Percentiles rank a stretch among this genome's conserved stretches.
Evolutionary conservation across 257 asterid genomes (phyloP).

Genomic region (Ophiorrhiza pumila): DNA sequence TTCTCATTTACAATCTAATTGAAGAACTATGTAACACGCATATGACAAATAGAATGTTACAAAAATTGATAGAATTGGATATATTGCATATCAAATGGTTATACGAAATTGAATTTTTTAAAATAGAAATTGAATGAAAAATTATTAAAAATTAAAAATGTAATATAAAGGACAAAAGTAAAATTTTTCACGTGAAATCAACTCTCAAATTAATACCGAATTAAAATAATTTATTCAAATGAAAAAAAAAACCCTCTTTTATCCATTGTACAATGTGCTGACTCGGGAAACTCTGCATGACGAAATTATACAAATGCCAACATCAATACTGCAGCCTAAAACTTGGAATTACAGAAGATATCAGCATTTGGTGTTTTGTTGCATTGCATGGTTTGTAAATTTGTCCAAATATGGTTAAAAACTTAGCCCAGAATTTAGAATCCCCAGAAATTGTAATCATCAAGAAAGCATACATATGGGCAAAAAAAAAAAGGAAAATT

Average conservation of each 20-base stretch:
- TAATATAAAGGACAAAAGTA: too few relatives aligned
- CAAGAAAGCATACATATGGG: slow-evolving; percentile 4
- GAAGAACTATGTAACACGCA: too few relatives aligned
- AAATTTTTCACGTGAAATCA: too few relatives aligned
- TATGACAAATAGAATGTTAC: too few relatives aligned
- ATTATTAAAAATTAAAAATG: too few relatives aligned
- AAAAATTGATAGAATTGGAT: too few relatives aligned
- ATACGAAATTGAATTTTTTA: too few relatives aligned
- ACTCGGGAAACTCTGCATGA: not conserved
- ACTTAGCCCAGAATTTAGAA: not conserved
- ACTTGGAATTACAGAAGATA: not conserved
- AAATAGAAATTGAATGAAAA: too few relatives aligned
- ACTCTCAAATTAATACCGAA: too few relatives aligned
- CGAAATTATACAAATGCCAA: not conserved
- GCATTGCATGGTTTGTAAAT: not conserved
- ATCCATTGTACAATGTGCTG: not conserved
- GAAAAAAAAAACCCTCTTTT: not conserved
- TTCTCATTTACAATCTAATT: too few relatives aligned
- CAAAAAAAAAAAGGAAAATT: slow-evolving; percentile 20
- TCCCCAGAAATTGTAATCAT: not conserved
- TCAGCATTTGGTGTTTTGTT: not conserved
- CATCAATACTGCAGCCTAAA: not conserved
- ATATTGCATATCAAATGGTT: too few relatives aligned
- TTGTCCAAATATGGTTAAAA: slow-evolving; percentile 8
- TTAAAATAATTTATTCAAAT: too few relatives aligned